Evolutionary conservation across 768 basidiomycete species (phyloP).

Genomic region (Cystofilobasidium bisporidii): DNA sequence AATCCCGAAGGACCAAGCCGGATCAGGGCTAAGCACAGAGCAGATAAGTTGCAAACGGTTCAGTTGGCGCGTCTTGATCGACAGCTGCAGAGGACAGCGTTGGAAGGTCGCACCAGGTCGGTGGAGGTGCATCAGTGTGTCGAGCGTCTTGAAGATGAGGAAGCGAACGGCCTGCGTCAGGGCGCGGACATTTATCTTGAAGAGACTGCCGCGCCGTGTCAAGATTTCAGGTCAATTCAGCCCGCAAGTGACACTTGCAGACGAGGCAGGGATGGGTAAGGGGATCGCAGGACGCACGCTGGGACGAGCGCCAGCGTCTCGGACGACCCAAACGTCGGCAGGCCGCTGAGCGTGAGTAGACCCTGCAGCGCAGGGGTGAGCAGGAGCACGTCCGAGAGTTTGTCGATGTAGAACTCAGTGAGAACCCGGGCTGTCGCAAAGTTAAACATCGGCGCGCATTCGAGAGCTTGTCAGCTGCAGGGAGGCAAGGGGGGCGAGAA

Average conservation of each 20-base stretch:
- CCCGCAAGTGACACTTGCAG: too few species aligned
- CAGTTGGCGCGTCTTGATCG: conserved; percentile 42
- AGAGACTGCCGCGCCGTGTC: conserved; percentile 52
- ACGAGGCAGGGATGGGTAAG: too few species aligned
- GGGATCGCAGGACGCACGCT: background rate
- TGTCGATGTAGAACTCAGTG: conserved; percentile 69
- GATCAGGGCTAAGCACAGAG: conserved; percentile 13
- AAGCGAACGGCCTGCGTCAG: conserved; percentile 74
- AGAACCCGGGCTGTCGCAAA: conserved; percentile 61
- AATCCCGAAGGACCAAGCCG: conserved; percentile 20
- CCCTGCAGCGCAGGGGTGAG: conserved; percentile 73
- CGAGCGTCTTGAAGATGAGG: conserved; percentile 68
- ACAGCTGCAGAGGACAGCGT: conserved; percentile 11
- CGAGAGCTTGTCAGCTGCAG: too few species aligned
- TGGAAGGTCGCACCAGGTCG: conserved; percentile 49
- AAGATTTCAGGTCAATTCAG: too few species aligned
- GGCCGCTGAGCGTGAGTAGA: conserved; percentile 54
- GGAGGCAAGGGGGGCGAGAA: too few species aligned
- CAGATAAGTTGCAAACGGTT: too few species aligned
- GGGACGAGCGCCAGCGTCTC: conserved; percentile 45
- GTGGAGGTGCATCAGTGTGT: conserved; percentile 62
- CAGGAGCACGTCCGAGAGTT: conserved; percentile 75
- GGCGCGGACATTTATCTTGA: conserved; percentile 67
- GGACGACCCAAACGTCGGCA: conserved; percentile 54
- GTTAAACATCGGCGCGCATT: background rate